phyloP scores from a whole-genome alignment of 305 asterid genomes.

The Petunia hybrid region DNA sequence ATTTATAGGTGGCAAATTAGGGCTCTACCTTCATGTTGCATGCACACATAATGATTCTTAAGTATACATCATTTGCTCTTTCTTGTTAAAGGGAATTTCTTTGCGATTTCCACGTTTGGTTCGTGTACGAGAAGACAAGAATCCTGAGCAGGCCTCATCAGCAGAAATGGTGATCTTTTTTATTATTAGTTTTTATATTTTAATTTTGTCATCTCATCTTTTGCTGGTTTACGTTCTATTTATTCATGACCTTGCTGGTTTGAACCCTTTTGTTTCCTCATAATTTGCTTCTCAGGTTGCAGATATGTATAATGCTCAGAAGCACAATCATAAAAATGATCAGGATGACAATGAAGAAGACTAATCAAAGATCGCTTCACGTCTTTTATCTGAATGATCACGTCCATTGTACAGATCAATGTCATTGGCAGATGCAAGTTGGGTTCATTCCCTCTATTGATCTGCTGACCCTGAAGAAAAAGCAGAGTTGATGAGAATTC shows the following conservation, averaged over 20 bases:
- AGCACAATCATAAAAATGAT: constrained; percentile 59
- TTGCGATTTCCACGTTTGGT: constrained; percentile 88
- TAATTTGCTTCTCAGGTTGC: constrained; percentile 63
- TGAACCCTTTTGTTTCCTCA: background rate
- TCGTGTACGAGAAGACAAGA: constrained; percentile 88
- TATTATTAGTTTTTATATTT: background rate
- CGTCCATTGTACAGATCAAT: constrained; percentile 37
- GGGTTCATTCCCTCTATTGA: constrained; percentile 8
- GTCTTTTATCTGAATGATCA: constrained; percentile 20
- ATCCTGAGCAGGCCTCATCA: constrained; percentile 89
- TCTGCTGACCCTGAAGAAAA: background rate
- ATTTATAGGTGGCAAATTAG: background rate
- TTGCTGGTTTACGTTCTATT: constrained; percentile 14
- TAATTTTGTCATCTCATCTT: background rate
- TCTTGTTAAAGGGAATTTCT: constrained; percentile 73
- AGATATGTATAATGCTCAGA: constrained; percentile 84
- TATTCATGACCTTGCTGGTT: background rate
- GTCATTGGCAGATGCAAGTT: constrained; percentile 40
- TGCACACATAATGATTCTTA: background rate
- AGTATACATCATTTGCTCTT: constrained; percentile 35
- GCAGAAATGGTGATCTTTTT: constrained; percentile 70
- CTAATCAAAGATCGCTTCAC: background rate
- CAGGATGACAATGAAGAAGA: constrained; percentile 67
- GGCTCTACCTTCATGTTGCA: background rate
- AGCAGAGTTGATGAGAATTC: background rate